These are phyloP conservation scores for Coemansia sp. DNA, from an alignment of 192 early-diverging fungal species.

Conservation along the genomic window DNA sequence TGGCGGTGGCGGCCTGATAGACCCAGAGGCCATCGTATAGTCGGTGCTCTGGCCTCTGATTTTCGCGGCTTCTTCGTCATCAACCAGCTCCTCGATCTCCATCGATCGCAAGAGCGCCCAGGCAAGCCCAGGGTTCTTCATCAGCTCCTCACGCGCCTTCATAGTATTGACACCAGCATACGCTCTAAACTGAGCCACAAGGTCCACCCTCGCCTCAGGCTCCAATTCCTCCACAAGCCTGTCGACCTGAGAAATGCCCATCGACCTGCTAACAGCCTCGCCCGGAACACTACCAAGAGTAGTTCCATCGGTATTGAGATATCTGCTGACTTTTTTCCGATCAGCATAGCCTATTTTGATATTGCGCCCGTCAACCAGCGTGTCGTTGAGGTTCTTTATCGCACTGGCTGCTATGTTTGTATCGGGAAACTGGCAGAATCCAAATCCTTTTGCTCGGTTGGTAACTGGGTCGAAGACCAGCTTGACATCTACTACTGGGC, in stretches of 20 bases:
- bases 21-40: neutral
- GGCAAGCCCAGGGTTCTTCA: conserved; percentile 35
- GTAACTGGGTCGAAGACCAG: conserved; percentile 86
- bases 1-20: neutral
- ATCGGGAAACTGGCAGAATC: conserved; percentile 91
- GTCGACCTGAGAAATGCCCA: conserved; percentile 10
- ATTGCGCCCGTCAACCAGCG: conserved; percentile 83
- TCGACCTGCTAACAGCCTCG: conserved; percentile 10
- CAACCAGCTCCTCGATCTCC: conserved; percentile 15
- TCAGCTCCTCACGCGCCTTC: conserved; percentile 31
- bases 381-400: conserved; percentile 87
- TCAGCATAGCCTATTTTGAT: conserved; percentile 94
- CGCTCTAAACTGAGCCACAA: conserved; percentile 32
- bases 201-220: conserved; percentile 9
- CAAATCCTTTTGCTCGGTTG: conserved; percentile 85
- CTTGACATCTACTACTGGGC: conserved; percentile 76
- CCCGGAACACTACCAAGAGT: conserved; percentile 19
- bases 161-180: conserved; percentile 26
- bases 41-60: neutral
- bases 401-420: conserved; percentile 90
- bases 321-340: conserved; percentile 24
- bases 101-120: conserved; percentile 19
- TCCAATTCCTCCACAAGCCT: conserved; percentile 14
- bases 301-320: conserved; percentile 32
- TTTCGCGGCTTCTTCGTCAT: neutral